Conservation (phyloP, 345 rosid genomes). For the Dimocarpus longan region DNA sequence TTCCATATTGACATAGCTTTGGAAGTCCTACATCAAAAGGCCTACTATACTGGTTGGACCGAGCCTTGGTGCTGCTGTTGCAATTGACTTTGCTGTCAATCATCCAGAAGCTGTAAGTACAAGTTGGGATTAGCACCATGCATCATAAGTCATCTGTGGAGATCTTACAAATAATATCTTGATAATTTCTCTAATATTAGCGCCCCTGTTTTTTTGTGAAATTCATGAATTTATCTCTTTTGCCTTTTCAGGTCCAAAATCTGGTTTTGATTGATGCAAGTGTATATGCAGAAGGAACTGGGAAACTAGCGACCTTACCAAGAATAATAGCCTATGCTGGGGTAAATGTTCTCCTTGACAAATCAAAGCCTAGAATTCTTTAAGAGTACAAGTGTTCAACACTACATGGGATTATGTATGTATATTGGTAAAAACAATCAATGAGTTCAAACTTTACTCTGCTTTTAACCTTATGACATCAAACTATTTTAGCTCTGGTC, state of each 20-base stretch:
- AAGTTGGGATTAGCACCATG: constrained; percentile 11
- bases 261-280: constrained; percentile 89
- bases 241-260: constrained; percentile 58
- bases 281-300: constrained; percentile 91
- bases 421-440: neutral
- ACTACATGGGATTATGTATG: neutral
- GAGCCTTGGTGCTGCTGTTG: constrained; percentile 96
- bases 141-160: neutral
- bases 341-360: constrained; percentile 41
- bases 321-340: constrained; percentile 82
- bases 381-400: too few relatives aligned
- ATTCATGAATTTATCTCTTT: neutral
- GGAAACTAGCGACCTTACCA: constrained; percentile 74
- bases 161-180: neutral
- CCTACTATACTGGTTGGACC: constrained; percentile 90
- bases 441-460: neutral
- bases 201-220: neutral
- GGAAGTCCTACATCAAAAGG: constrained; percentile 77
- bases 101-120: constrained; percentile 83
- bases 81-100: constrained; percentile 73
- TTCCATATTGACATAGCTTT: constrained; percentile 50
- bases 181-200: neutral
- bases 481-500: neutral
- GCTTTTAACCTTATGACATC: neutral
- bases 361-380: neutral